phyloP scores from a whole-genome alignment of 306 rosid genomes.

The Acacia acuminata region DNA sequence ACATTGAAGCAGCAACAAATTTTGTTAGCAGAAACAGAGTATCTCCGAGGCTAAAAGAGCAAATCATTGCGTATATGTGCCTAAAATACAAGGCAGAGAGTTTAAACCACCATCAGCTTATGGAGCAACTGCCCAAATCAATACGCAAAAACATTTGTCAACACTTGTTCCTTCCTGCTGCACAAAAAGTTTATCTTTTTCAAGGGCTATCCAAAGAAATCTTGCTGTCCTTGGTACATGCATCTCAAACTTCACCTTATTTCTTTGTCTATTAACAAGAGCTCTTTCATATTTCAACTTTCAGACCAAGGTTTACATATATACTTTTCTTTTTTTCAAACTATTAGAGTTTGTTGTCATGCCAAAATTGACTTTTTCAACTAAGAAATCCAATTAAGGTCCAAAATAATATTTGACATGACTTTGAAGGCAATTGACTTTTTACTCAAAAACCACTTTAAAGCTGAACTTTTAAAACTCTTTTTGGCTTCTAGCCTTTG shows the following conservation, averaged over 20 bases:
- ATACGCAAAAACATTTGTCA: conserved; percentile 76
- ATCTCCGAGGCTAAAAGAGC: conserved; percentile 71
- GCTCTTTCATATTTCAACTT: neutral
- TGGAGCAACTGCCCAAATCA: conserved; percentile 87
- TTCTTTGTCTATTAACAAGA: neutral
- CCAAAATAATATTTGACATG: no score
- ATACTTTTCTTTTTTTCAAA: no score
- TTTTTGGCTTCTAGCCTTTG: no score
- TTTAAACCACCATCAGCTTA: conserved; percentile 74
- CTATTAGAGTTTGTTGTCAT: no score
- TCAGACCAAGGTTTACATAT: neutral
- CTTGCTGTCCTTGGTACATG: conserved; percentile 61
- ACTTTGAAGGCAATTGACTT: no score
- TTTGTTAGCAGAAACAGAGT: conserved; percentile 74
- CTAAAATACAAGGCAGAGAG: conserved; percentile 90
- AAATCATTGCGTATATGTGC: conserved; percentile 90
- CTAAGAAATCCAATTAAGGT: no score
- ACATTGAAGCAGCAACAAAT: conserved; percentile 86
- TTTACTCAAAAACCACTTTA: no score
- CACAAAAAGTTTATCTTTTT: conserved; percentile 75
- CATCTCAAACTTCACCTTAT: conserved; percentile 1
- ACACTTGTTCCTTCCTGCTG: conserved; percentile 69
- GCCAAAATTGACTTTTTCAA: no score
- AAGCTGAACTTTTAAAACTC: no score
- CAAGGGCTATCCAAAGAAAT: conserved; percentile 70